A percentile compares a stretch with the other conserved stretches of the same genome.
Evolutionary conservation across 2,329 filamentous ascomycete genomes (phyloP).

Genomic region (Daldinia sp.): DNA sequence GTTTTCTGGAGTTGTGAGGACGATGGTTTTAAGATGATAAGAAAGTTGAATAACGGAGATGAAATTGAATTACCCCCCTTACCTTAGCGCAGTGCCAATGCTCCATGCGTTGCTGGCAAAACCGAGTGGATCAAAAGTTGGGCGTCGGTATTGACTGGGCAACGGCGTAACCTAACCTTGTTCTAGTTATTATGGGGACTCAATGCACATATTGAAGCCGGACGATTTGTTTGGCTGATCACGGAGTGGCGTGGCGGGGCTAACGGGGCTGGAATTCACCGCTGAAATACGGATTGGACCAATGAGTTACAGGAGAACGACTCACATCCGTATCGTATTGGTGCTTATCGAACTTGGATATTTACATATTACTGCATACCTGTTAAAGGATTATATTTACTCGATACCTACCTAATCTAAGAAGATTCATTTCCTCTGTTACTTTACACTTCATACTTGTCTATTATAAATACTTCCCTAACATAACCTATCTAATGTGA

Average conservation of each 20-base stretch:
- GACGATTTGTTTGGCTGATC: neutral
- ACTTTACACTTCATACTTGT: neutral
- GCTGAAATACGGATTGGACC: neutral
- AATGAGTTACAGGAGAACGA: neutral
- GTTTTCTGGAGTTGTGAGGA: slow-evolving; percentile 46
- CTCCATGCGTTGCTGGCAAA: slow-evolving; percentile 29
- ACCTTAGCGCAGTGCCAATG: slow-evolving; percentile 32
- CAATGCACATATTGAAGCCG: neutral
- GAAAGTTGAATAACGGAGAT: slow-evolving; percentile 42
- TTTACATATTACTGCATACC: neutral
- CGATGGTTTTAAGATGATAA: slow-evolving; percentile 34
- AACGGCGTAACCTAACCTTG: slow-evolving; percentile 39
- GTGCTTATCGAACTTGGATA: neutral
- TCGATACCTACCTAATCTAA: neutral
- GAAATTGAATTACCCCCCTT: slow-evolving; percentile 42
- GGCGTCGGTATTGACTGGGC: slow-evolving; percentile 50
- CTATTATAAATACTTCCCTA: too few species aligned
- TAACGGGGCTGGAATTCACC: slow-evolving; percentile 3
- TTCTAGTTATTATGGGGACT: neutral
- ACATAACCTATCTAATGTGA: too few species aligned
- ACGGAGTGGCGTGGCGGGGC: neutral
- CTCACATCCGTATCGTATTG: neutral
- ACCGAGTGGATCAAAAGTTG: slow-evolving; percentile 29
- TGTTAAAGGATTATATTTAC: neutral
- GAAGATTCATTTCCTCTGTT: neutral